These are phyloP conservation scores for Leishmania lainsoni DNA, from an alignment of 208 protist genomes.

Conservation along the genomic window DNA sequence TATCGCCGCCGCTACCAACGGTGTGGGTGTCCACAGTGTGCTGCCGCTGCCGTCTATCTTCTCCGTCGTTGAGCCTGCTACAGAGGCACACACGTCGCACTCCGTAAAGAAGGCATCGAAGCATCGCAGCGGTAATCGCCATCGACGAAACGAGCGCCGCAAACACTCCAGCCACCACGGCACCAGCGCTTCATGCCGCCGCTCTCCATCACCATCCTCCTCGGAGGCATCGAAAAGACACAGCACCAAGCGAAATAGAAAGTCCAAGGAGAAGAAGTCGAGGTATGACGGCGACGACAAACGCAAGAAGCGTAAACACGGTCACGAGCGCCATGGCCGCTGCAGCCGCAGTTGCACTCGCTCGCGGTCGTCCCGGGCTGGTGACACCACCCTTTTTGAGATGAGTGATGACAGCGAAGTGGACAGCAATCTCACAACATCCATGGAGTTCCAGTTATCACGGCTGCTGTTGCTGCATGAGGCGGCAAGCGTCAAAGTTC, in stretches of 20 bases:
- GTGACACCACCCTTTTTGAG: not conserved
- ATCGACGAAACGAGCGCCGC: not conserved
- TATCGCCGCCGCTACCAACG: not conserved
- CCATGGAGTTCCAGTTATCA: conserved; percentile 33
- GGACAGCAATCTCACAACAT: conserved; percentile 29
- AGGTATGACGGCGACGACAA: not conserved
- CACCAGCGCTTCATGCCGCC: not conserved
- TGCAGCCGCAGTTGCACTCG: not conserved
- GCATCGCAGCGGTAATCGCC: not conserved
- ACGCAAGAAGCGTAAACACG: not conserved
- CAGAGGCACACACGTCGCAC: not conserved
- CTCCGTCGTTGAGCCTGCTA: conserved; percentile 1
- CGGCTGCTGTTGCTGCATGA: conserved; percentile 25
- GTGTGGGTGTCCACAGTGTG: not conserved
- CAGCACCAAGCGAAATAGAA: not conserved
- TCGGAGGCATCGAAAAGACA: not conserved
- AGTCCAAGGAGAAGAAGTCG: not conserved
- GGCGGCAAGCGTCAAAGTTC: not conserved
- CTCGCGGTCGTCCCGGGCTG: not conserved
- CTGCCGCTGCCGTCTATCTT: not conserved
- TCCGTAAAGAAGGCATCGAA: not conserved
- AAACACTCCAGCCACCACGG: not conserved
- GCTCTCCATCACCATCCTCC: not conserved
- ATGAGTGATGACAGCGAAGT: conserved; percentile 15
- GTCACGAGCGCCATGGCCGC: conserved; percentile 2